Evolutionary conservation across 768 basidiomycete species (phyloP).

Genomic region (Butyriboletus loyo): DNA sequence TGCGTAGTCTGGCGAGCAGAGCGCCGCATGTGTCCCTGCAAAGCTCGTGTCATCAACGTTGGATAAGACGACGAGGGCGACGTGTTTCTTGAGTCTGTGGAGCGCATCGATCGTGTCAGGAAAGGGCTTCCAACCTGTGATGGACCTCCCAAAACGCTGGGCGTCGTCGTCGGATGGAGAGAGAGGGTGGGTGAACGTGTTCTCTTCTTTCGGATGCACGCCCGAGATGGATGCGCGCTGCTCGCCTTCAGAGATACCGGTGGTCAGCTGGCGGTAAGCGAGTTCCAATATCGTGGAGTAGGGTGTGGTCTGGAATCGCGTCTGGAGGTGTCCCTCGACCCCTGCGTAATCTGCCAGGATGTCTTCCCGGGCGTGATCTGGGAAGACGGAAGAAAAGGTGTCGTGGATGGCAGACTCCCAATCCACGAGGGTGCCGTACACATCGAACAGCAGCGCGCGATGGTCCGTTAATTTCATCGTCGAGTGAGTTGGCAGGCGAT

Average conservation of each 20-base stretch:
- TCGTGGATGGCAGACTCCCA: constrained; percentile 71
- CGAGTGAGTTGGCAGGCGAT: not conserved
- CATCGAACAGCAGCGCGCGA: constrained; percentile 62
- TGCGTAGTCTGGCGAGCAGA: constrained; percentile 27
- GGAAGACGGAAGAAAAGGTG: constrained; percentile 36
- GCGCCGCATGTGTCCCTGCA: constrained; percentile 52
- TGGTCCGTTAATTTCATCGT: constrained; percentile 18
- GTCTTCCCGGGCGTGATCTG: constrained; percentile 29
- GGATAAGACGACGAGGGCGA: constrained; percentile 70
- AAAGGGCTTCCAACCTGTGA: constrained; percentile 63
- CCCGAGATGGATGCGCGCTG: constrained; percentile 14
- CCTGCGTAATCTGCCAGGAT: constrained; percentile 49
- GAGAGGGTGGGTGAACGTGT: not conserved
- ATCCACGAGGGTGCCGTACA: constrained; percentile 74
- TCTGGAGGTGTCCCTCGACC: constrained; percentile 57
- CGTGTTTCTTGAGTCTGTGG: constrained; percentile 54
- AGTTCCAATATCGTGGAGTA: constrained; percentile 61
- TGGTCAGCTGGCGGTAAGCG: constrained; percentile 29
- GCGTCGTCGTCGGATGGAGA: constrained; percentile 30
- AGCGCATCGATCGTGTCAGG: constrained; percentile 64
- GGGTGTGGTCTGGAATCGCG: constrained; percentile 52
- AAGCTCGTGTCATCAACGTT: constrained; percentile 72
- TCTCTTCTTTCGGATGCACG: not conserved
- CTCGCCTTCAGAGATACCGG: too few species aligned
- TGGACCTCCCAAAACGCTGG: constrained; percentile 55